Evolutionary conservation across 1,284 basidiomycete genomes (phyloP).

Genomic region (Vanrija sp.): DNA sequence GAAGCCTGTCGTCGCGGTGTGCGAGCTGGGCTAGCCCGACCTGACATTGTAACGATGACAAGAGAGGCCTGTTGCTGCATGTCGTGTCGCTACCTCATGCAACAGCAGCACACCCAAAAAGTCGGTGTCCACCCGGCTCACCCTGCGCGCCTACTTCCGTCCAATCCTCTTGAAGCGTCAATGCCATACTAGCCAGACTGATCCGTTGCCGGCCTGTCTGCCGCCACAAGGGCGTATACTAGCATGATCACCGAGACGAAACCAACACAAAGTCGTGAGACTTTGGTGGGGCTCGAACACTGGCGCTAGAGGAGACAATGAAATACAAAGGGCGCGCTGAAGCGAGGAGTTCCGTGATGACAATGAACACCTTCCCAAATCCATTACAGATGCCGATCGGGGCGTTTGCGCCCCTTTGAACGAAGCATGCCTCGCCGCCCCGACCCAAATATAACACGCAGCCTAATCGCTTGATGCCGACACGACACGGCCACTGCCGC

Average conservation of each 20-base stretch:
- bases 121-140: slow-evolving; percentile 45
- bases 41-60: no score
- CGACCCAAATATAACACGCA: not conserved
- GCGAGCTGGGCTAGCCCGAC: no score
- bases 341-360: slow-evolving; percentile 38
- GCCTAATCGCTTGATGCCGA: no score
- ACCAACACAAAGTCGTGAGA: slow-evolving; percentile 38
- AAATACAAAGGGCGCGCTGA: slow-evolving; percentile 41
- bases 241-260: slow-evolving; percentile 43
- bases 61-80: no score
- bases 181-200: slow-evolving; percentile 46
- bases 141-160: slow-evolving; percentile 44
- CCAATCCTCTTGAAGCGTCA: slow-evolving; percentile 43
- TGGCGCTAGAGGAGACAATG: slow-evolving; percentile 43
- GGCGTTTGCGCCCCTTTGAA: not conserved
- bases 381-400: slow-evolving; percentile 33
- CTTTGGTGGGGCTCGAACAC: slow-evolving; percentile 46
- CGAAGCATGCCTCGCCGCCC: no score
- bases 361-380: slow-evolving; percentile 43
- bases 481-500: not conserved
- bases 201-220: slow-evolving; percentile 48
- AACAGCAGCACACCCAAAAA: slow-evolving; percentile 21
- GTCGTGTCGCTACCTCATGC: no score
- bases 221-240: slow-evolving; percentile 21
- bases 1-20: no score